These are phyloP conservation scores for Rubia yunnanensis DNA, from an alignment of 257 asterid species.

Conservation along the genomic window DNA sequence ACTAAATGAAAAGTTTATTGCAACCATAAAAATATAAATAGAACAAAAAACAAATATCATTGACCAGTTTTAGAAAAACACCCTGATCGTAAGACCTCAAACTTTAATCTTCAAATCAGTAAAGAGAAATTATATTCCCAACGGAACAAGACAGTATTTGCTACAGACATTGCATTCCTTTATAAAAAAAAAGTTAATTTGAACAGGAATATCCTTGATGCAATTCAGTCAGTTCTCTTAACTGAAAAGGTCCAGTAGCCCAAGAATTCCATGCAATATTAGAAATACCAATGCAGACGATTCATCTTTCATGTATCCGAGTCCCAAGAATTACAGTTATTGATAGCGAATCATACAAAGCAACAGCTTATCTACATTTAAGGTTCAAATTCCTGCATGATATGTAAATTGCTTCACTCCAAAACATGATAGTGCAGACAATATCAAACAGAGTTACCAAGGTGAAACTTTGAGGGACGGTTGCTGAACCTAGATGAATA, in stretches of 20 bases:
- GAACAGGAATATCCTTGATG: background rate
- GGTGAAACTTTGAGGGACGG: slow-evolving; percentile 17
- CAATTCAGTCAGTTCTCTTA: background rate
- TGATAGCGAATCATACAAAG: background rate
- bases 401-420: background rate
- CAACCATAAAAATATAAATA: background rate
- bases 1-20: background rate
- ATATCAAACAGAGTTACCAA: slow-evolving; percentile 24
- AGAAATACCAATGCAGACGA: background rate
- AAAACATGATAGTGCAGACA: background rate
- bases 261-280: background rate
- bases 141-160: background rate
- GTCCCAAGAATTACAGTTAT: background rate
- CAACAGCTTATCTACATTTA: background rate
- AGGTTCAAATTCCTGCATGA: background rate
- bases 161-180: background rate
- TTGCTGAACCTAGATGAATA: slow-evolving; percentile 15
- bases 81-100: background rate
- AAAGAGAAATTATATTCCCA: background rate
- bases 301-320: background rate
- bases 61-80: background rate
- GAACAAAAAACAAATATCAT: background rate
- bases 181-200: no score
- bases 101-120: background rate
- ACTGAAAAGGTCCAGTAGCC: background rate